phyloP scores from a whole-genome alignment of 768 basidiomycete genomes.

The Mrakia hoshinonis region DNA sequence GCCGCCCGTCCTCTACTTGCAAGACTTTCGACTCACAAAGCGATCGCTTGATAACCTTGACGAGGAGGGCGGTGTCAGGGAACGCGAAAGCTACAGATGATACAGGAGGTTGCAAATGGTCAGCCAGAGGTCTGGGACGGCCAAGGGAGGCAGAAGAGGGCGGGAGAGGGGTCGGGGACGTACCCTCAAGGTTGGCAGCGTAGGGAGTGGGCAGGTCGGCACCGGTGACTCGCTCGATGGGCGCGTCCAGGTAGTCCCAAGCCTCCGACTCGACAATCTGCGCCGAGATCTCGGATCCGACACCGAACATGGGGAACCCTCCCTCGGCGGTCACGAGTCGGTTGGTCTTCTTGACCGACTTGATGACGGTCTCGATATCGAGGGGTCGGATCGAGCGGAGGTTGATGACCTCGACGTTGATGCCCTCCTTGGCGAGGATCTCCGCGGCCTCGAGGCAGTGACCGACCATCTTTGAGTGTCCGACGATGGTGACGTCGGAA shows the following conservation, averaged over 20 bases:
- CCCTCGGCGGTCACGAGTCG: conserved; percentile 90
- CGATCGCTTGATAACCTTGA: conserved; percentile 94
- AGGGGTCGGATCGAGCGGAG: conserved; percentile 71
- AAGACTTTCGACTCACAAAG: neutral
- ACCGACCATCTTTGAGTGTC: conserved; percentile 96
- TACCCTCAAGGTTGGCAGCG: conserved; percentile 28
- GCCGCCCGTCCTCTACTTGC: neutral
- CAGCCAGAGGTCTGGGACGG: neutral
- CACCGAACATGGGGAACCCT: conserved; percentile 97
- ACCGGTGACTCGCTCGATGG: conserved; percentile 94
- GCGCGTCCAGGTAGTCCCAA: conserved; percentile 96
- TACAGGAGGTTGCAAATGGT: conserved; percentile 13
- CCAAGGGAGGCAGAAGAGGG: neutral
- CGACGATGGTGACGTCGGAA: conserved; percentile 87
- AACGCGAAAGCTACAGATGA: conserved; percentile 63
- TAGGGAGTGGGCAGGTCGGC: conserved; percentile 46
- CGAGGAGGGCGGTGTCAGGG: conserved; percentile 83
- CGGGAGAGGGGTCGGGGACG: neutral
- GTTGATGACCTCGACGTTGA: conserved; percentile 97
- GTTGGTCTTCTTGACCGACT: conserved; percentile 96
- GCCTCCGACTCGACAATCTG: conserved; percentile 96
- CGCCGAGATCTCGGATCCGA: conserved; percentile 95
- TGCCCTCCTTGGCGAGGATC: conserved; percentile 82
- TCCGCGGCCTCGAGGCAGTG: conserved; percentile 93
- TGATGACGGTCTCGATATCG: conserved; percentile 94